Percentiles rank a stretch among this genome's conserved stretches.
Conservation (phyloP, 108 stramenopile species). For the Cyclotella choctawhatcheeana region DNA sequence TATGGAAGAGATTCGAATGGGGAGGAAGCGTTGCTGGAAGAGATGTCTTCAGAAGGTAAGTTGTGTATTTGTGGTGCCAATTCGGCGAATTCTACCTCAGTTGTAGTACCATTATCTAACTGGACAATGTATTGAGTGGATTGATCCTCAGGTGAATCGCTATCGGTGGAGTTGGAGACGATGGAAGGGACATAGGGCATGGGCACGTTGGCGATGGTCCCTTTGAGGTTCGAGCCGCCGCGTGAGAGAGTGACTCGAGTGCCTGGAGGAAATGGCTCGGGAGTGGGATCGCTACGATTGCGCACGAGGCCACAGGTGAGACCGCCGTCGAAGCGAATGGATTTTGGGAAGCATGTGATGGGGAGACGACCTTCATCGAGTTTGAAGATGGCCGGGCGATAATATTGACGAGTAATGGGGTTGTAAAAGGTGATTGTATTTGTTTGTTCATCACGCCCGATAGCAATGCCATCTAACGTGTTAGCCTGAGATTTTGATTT, state of each 20-base stretch:
- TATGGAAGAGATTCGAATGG: constrained; percentile 2
- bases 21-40: too few species aligned
- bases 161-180: too few species aligned
- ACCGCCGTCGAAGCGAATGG: constrained; percentile 9
- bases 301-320: constrained; percentile 4
- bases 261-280: constrained; percentile 17
- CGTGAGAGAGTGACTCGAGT: not conserved
- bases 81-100: too few species aligned
- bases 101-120: too few species aligned
- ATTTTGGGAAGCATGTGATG: not conserved
- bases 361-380: constrained; percentile 16
- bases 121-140: too few species aligned
- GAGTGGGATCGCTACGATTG: not conserved
- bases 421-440: constrained; percentile 17
- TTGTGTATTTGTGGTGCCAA: too few species aligned
- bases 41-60: too few species aligned
- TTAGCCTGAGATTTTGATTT: not conserved
- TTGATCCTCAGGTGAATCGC: too few species aligned
- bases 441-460: constrained; percentile 3
- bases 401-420: constrained; percentile 1
- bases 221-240: not conserved
- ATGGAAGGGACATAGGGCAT: too few species aligned
- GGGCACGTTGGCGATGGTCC: too few species aligned
- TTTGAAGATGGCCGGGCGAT: constrained; percentile 4
- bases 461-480: not conserved